A percentile compares a stretch with the other conserved stretches of the same genome.
Evolutionary conservation across 164 flowering plant species (phyloP).

Genomic region (Hamamelis virginiana): DNA sequence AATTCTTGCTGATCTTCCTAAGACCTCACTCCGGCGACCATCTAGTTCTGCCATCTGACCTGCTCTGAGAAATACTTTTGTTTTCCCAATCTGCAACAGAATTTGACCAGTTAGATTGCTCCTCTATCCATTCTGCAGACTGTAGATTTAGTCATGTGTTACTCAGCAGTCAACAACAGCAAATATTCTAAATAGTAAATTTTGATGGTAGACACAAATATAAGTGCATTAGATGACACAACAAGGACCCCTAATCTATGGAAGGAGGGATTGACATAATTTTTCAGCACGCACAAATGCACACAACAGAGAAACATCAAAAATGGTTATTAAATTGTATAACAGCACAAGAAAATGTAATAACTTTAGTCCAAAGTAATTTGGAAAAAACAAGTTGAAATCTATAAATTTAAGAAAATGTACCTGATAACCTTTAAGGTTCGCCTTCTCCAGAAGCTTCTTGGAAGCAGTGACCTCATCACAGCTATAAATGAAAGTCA

Average conservation of each 20-base stretch:
- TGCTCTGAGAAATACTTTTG: constrained; percentile 71
- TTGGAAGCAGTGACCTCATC: constrained; percentile 43
- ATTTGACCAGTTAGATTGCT: constrained; percentile 3
- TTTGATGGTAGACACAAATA: not conserved
- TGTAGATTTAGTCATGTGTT: not conserved
- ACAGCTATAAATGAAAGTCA: constrained; percentile 15
- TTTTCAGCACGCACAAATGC: not conserved
- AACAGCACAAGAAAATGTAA: not conserved
- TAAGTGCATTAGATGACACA: not conserved
- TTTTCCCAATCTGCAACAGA: constrained; percentile 61
- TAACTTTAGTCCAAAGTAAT: not conserved
- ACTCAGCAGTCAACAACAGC: not conserved
- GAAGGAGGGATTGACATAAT: not conserved
- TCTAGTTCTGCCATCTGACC: constrained; percentile 82
- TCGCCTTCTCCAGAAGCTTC: constrained; percentile 36
- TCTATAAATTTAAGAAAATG: not conserved
- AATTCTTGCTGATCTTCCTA: constrained; percentile 51
- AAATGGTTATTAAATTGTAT: not conserved
- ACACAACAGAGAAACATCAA: not conserved
- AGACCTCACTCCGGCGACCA: constrained; percentile 46
- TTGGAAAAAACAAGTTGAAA: not conserved
- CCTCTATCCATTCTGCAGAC: not conserved
- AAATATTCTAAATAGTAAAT: not conserved
- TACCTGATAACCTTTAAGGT: constrained; percentile 53
- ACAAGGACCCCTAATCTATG: not conserved